Evolutionary conservation across 2,329 filamentous ascomycete species (phyloP), one percentile per base, ranked within the genome.

Genomic region (Fusarium praegraminearum): DNA sequence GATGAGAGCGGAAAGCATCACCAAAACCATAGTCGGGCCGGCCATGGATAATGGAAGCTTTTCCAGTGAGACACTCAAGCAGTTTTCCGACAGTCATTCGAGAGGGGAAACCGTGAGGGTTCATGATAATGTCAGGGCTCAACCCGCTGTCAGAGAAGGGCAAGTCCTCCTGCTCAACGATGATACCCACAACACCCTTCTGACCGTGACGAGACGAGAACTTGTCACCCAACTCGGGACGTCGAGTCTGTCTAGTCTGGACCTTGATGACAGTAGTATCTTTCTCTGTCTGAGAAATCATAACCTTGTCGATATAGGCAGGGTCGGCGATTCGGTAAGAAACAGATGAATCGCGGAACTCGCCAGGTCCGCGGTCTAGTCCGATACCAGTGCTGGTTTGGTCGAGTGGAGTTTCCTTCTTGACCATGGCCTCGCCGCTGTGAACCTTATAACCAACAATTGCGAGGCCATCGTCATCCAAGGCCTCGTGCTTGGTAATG

Each of bases 11-110:
- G 94, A 99, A 80, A 81, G 94, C 75, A 87, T 99, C 87, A 47
- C 87, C 87, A 62, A 87, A 89, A 28, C 97, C 96, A 78, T 98
- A 98, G 75, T 97, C 92, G 65, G 93, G 90, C 10, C 91, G 90
- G 7, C 96, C 96, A 62, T 91, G 88, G 6, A 99, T 81, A 3
- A 99, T 90, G 15, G 94, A 93, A 0, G 96, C 96, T 81, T 99
- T 99, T 70, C 96, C 96, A 1, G 94, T 93, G 18, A 99, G 86
- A 45, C 97, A 92, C 78, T 99, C 96, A 52, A 99, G 88, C 85
- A 99, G 92, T 81, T 99, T 99, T 33, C 96, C 96, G 67, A 99
- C 96, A 56, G 96, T 99, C 96, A 99, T 99, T 80, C 96, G 96
- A 33, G 95, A 98, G 2, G 96, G 96, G 86, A 99, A 99, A 90